These are phyloP conservation scores for Kernera saxatilis DNA, from an alignment of 345 rosid genomes.

Conservation along the genomic window DNA sequence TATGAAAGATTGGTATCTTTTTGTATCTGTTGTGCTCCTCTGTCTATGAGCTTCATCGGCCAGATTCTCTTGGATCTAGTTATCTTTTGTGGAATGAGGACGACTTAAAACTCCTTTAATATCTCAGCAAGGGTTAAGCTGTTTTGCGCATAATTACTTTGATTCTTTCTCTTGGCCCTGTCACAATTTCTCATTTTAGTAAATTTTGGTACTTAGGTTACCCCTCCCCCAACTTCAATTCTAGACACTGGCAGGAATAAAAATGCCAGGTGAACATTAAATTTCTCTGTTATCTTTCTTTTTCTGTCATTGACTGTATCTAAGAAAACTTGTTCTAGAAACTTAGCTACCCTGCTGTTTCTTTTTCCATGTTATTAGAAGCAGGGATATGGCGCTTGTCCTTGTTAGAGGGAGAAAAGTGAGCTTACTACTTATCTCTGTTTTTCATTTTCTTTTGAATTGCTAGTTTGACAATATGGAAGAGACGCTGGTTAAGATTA, in stretches of 20 bases:
- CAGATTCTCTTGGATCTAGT: not conserved
- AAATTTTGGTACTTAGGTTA: constrained; percentile 37
- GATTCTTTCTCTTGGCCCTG: not conserved
- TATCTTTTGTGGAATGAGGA: not conserved
- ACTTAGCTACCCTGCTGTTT: constrained; percentile 10
- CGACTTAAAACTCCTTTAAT: not conserved
- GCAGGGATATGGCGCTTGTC: constrained; percentile 39
- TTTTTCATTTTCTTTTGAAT: not conserved
- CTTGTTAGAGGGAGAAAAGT: constrained; percentile 71
- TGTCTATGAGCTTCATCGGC: not conserved
- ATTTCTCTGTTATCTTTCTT: not conserved
- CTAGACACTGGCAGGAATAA: constrained; percentile 51
- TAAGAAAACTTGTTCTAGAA: not conserved
- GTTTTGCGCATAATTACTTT: not conserved
- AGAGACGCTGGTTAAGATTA: not conserved
- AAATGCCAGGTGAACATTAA: constrained; percentile 46
- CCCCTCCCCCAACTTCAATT: constrained; percentile 44
- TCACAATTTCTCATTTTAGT: constrained; percentile 8
- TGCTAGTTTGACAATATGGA: not conserved
- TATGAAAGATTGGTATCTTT: not conserved
- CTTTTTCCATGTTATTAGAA: constrained; percentile 38
- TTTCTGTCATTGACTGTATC: not conserved
- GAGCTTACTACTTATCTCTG: constrained; percentile 11
- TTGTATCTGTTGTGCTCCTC: not conserved
- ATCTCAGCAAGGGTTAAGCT: not conserved